phyloP scores from a whole-genome alignment of 306 rosid species.

The Geum urbanum region DNA sequence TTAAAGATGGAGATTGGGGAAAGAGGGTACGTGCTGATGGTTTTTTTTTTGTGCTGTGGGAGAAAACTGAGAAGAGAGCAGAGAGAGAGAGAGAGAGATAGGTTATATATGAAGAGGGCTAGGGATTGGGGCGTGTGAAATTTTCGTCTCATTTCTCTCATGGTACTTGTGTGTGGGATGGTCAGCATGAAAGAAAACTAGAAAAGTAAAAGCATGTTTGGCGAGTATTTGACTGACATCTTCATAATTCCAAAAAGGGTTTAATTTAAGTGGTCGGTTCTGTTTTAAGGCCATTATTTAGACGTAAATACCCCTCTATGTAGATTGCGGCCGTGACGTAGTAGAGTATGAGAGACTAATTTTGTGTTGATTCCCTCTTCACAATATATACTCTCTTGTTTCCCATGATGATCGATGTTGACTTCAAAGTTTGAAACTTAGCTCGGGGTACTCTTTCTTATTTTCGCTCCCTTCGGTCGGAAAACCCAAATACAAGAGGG shows the following conservation, averaged over 20 bases:
- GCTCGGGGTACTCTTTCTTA: not conserved
- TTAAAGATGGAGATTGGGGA: too few species aligned
- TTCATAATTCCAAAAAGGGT: not conserved
- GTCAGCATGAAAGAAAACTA: not conserved
- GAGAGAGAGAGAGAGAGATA: too few species aligned
- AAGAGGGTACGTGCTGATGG: too few species aligned
- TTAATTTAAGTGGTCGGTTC: conserved; percentile 29
- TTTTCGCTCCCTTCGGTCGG: not conserved
- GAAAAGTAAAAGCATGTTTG: conserved; percentile 37
- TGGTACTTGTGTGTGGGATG: not conserved
- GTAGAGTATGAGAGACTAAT: not conserved
- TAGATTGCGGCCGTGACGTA: not conserved
- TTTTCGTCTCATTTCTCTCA: conserved; percentile 8
- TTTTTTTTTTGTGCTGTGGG: not conserved
- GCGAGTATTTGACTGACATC: conserved; percentile 40
- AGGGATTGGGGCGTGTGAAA: not conserved
- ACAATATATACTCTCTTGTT: too few species aligned
- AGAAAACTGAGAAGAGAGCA: not conserved
- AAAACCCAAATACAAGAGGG: not conserved
- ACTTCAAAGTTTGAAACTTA: conserved; percentile 5
- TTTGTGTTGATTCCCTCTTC: not conserved
- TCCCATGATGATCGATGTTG: not conserved
- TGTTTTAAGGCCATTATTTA: not conserved
- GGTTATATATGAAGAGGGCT: too few species aligned
- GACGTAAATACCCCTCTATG: not conserved